phyloP scores from a whole-genome alignment of 257 asterid species.

The Mitragyna speciosa region DNA sequence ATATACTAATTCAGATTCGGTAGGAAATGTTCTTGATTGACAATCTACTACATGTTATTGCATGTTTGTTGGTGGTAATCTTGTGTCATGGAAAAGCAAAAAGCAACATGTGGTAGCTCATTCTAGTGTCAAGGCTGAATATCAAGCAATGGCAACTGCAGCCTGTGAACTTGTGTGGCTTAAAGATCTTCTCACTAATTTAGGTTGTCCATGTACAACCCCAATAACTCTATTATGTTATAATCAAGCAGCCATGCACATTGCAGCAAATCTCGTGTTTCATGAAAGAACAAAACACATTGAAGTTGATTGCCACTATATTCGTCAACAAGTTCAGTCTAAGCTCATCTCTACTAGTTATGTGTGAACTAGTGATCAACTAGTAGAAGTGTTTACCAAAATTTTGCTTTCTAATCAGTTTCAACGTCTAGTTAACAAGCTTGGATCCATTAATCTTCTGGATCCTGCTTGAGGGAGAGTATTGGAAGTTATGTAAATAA shows the following conservation, averaged over 20 bases:
- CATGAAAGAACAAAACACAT: background rate
- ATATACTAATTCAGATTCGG: background rate
- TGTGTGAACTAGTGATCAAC: background rate
- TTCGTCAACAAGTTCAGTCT: background rate
- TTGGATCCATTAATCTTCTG: conserved; percentile 5
- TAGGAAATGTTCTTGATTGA: background rate
- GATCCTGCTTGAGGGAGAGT: conserved; percentile 10
- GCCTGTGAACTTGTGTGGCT: background rate
- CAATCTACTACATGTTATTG: background rate
- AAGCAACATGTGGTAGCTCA: background rate
- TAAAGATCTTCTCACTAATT: background rate
- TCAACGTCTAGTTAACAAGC: background rate
- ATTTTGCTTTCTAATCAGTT: background rate
- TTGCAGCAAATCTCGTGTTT: background rate
- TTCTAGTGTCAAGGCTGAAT: background rate
- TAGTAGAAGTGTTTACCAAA: background rate
- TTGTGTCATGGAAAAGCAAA: background rate
- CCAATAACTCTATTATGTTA: background rate
- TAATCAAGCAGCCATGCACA: background rate
- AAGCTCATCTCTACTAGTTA: background rate
- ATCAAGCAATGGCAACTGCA: background rate
- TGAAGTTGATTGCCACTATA: background rate
- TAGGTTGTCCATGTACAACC: background rate
- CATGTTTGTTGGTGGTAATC: background rate
- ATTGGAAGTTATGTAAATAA: background rate